phyloP scores from a whole-genome alignment of 2,329 filamentous ascomycete genomes.

The Blastomyces parvus region DNA sequence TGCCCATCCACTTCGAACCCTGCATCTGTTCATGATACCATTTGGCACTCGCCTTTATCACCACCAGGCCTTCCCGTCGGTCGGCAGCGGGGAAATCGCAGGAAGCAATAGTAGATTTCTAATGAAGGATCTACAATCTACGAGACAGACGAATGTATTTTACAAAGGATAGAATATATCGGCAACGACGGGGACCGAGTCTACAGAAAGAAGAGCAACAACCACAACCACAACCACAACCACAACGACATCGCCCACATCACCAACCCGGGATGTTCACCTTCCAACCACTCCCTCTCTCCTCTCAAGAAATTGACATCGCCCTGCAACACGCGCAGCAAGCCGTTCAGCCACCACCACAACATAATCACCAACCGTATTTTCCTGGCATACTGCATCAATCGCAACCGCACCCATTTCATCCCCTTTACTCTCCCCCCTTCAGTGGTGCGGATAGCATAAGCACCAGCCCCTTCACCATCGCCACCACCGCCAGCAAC shows the following conservation, averaged over 20 bases:
- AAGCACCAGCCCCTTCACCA: not conserved
- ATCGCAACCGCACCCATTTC: not conserved
- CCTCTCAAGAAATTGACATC: not conserved
- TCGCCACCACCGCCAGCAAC: not conserved
- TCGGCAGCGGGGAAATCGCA: not conserved
- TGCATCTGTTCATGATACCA: not conserved
- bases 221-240: not conserved
- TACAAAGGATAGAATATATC: not conserved
- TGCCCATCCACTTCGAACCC: not conserved
- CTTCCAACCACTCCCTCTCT: not conserved
- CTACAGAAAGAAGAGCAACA: not conserved
- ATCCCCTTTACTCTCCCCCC: not conserved
- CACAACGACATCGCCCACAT: not conserved
- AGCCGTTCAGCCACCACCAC: not conserved
- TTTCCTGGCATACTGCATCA: not conserved
- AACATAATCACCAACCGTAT: not conserved
- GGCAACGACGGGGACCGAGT: not conserved
- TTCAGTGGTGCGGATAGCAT: not conserved
- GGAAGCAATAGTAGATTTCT: not conserved
- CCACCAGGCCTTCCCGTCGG: not conserved
- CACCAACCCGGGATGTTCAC: not conserved
- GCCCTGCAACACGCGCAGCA: slow-evolving; percentile 1
- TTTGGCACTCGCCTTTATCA: not conserved
- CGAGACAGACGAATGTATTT: not conserved
- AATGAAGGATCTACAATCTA: not conserved